Conservation (phyloP, 352 stramenopile genomes). For the Globisporangium megalacanthum region DNA sequence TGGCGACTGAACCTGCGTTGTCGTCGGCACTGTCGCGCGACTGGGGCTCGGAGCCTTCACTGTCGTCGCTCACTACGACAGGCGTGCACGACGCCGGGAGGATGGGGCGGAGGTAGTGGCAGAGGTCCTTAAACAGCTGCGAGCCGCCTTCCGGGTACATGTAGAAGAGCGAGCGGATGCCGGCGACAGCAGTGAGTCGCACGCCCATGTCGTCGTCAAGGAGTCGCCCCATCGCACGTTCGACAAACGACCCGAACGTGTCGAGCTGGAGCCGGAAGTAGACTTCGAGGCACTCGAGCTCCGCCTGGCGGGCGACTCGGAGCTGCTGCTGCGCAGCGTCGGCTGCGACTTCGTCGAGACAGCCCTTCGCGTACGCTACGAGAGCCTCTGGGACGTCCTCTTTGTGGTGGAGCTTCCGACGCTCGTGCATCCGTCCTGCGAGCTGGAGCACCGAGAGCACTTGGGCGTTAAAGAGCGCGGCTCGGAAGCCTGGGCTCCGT, state of each 20-base stretch:
- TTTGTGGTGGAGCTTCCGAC: slow-evolving; percentile 38
- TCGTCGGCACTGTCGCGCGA: neutral
- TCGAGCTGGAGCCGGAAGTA: slow-evolving; percentile 61
- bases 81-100: slow-evolving; percentile 5
- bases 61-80: neutral
- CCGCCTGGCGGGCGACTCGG: slow-evolving; percentile 23
- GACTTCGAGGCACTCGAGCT: slow-evolving; percentile 52
- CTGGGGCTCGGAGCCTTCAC: neutral
- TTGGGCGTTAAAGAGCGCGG: slow-evolving; percentile 48
- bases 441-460: slow-evolving; percentile 37
- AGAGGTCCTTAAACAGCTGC: slow-evolving; percentile 54
- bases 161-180: slow-evolving; percentile 66
- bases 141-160: slow-evolving; percentile 75
- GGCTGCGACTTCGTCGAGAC: slow-evolving; percentile 20
- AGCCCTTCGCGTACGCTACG: slow-evolving; percentile 32
- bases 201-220: slow-evolving; percentile 54
- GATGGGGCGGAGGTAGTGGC: slow-evolving; percentile 27
- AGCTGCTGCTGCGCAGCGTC: slow-evolving; percentile 18
- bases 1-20: slow-evolving; percentile 21
- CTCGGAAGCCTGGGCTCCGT: slow-evolving; percentile 20
- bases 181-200: slow-evolving; percentile 33
- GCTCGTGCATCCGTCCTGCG: slow-evolving; percentile 47
- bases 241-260: slow-evolving; percentile 48
- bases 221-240: slow-evolving; percentile 35
- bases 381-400: slow-evolving; percentile 47